A percentile compares a stretch with the other conserved stretches of the same genome.
phyloP scores from a whole-genome alignment of 2,329 filamentous ascomycete genomes.

The Colletotrichum karsti region DNA sequence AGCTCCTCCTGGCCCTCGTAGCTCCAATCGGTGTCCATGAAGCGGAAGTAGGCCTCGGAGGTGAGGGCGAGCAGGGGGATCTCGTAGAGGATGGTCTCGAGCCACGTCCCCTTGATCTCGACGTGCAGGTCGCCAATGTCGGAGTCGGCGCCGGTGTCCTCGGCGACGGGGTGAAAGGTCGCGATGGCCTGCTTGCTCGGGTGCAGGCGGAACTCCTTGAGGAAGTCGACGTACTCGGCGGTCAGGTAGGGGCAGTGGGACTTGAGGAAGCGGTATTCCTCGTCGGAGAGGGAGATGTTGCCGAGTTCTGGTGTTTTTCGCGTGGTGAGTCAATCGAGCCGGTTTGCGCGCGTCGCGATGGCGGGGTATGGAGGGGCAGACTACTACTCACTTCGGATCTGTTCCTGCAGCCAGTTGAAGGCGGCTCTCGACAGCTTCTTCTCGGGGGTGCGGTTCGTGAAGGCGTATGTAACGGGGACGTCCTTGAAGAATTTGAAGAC shows the following conservation, averaged over 20 bases:
- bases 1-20: constrained; percentile 87
- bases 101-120: constrained; percentile 83
- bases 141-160: constrained; percentile 68
- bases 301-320: constrained; percentile 70
- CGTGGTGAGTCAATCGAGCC: constrained; percentile 17
- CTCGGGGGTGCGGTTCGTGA: constrained; percentile 93
- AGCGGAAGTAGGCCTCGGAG: constrained; percentile 97
- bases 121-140: constrained; percentile 81
- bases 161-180: constrained; percentile 66
- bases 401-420: constrained; percentile 84
- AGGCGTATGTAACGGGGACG: constrained; percentile 85
- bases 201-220: constrained; percentile 82
- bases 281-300: constrained; percentile 79
- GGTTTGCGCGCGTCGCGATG: background rate
- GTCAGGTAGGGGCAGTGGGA: constrained; percentile 84
- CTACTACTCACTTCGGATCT: constrained; percentile 75
- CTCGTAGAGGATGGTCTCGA: constrained; percentile 97
- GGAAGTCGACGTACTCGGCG: constrained; percentile 79
- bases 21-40: constrained; percentile 92
- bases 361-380: constrained; percentile 36
- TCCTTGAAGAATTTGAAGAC: constrained; percentile 92
- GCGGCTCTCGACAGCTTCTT: constrained; percentile 88
- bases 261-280: constrained; percentile 83
- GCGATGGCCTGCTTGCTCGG: constrained; percentile 83
- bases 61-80: constrained; percentile 92